These are phyloP conservation scores for Pseudozyma hubeiensis DNA, from an alignment of 1,284 basidiomycete genomes.

Conservation along the genomic window DNA sequence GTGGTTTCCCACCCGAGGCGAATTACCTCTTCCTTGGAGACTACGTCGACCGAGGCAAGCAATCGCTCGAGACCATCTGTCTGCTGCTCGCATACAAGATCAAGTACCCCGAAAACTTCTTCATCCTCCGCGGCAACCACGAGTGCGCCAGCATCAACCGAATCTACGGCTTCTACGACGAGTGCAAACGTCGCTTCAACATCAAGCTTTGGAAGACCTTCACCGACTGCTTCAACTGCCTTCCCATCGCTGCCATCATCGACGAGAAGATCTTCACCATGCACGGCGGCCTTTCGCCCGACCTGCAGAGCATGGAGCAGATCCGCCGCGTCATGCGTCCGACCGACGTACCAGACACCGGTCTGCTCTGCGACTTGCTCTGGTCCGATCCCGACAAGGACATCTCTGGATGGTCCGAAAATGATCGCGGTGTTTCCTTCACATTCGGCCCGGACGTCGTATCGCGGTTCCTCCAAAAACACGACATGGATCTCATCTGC, in stretches of 20 bases:
- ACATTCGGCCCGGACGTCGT: constrained; percentile 99
- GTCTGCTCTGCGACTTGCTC: constrained; percentile 94
- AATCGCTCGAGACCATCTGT: constrained; percentile 92
- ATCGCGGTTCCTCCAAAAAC: constrained; percentile 96
- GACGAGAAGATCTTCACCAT: constrained; percentile 95
- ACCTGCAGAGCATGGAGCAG: constrained; percentile 99
- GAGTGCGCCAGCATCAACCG: constrained; percentile 94
- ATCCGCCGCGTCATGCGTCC: constrained; percentile 99
- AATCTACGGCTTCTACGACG: constrained; percentile 96
- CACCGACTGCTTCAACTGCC: constrained; percentile 95
- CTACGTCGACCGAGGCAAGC: constrained; percentile 95
- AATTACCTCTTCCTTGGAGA: constrained; percentile 96
- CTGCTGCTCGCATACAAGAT: constrained; percentile 90
- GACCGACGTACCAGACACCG: constrained; percentile 98
- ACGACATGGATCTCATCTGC: constrained; percentile 98
- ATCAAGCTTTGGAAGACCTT: constrained; percentile 99
- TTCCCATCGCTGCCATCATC: constrained; percentile 94
- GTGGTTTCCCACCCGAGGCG: constrained; percentile 93
- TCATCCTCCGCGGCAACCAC: constrained; percentile 92
- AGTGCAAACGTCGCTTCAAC: constrained; percentile 97
- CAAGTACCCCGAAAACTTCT: constrained; percentile 98
- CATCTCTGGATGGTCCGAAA: constrained; percentile 99
- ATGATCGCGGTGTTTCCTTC: constrained; percentile 97
- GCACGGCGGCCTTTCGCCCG: constrained; percentile 91
- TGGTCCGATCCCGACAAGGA: constrained; percentile 99